Base-by-base conservation (phyloP, 2,329 filamentous ascomycete species). In the Volutella citrinella region DNA sequence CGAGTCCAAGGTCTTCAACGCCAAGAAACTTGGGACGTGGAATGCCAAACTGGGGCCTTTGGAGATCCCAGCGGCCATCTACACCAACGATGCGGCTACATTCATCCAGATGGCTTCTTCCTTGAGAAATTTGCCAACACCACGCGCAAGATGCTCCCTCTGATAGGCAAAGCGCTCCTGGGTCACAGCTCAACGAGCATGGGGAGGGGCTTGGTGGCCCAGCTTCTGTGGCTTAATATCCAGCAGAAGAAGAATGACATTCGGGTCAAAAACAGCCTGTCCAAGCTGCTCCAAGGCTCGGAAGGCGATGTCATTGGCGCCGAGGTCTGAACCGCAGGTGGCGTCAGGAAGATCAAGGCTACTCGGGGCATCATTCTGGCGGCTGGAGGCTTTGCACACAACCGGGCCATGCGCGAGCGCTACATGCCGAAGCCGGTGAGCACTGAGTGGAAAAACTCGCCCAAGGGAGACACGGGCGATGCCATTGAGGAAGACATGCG, bases 171-270 rank as follows among this genome's bases (percentile, higher is more conserved):
- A 19, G 17, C 15, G 9, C 11, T 32, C 5, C 6, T 26, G 9
- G 30, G 30, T 3, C 30, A 32, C 17, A 32, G 20, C 5, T n/a
- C 16, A 5, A 19, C 22, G 8, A 19, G 11, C 8, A n/a, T 32
- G 25, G 32, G 32, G 4, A 15, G 19, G 8, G 18, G n/a, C 5
- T 14, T 34, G 6, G 24, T 34, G 10, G 32, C 25, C 9, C 32
- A 34, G 19, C 12, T 34, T 8, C 14, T 34, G 4, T 34, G 23
- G 13, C 19, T 34, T 20, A 24, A 34, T 16, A 21, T 22, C n/a
- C 13, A 28, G n/a, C n/a, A n/a, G n/a, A 17, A 13, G 17, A 12
- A 14, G 16, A 5, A 28, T 15, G 11, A 16, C 20, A 5, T 23
- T 34, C 19, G 15, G 19, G 12, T 19, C 17, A 13, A 26, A 23